Evolutionary conservation across 2,329 filamentous ascomycete genomes (phyloP).

Genomic region (Pezicula neosporulosa): DNA sequence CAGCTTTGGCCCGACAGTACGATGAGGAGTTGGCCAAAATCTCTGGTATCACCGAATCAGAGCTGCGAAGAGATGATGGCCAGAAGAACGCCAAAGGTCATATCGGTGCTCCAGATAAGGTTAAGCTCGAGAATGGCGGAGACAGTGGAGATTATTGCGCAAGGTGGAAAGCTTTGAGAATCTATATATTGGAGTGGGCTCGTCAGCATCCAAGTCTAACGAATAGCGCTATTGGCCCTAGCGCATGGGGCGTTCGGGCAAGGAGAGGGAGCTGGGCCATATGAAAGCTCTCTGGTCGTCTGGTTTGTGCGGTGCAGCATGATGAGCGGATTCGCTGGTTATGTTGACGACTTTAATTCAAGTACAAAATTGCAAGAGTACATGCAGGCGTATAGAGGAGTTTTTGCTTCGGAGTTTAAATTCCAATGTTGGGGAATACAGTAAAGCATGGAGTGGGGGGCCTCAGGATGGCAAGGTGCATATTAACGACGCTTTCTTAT

Average conservation of each 20-base stretch:
- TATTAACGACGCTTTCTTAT: too few relatives aligned
- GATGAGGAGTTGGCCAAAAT: constrained; percentile 86
- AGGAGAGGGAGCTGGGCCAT: constrained; percentile 72
- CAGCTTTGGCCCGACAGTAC: constrained; percentile 76
- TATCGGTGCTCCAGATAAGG: constrained; percentile 55
- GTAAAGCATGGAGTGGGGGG: too few relatives aligned
- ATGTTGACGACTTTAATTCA: too few relatives aligned
- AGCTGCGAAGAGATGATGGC: constrained; percentile 70
- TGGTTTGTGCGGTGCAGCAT: too few relatives aligned
- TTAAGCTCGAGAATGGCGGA: constrained; percentile 29
- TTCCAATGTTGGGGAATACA: too few relatives aligned
- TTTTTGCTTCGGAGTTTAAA: too few relatives aligned
- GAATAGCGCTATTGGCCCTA: constrained; percentile 47
- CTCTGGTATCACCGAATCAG: constrained; percentile 62
- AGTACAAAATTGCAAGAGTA: too few relatives aligned
- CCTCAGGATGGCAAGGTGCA: too few relatives aligned
- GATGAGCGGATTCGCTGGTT: too few relatives aligned
- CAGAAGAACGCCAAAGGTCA: constrained; percentile 67
- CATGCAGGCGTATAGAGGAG: too few relatives aligned
- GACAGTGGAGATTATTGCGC: constrained; percentile 46
- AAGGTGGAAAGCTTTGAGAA: constrained; percentile 78
- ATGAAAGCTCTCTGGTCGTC: constrained; percentile 36
- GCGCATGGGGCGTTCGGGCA: constrained; percentile 66
- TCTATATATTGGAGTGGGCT: constrained; percentile 88
- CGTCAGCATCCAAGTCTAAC: constrained; percentile 75